Percentiles rank a stretch among this genome's conserved stretches.
phyloP scores from a whole-genome alignment of 441 rosid species.

The Eruca vesicaria region DNA sequence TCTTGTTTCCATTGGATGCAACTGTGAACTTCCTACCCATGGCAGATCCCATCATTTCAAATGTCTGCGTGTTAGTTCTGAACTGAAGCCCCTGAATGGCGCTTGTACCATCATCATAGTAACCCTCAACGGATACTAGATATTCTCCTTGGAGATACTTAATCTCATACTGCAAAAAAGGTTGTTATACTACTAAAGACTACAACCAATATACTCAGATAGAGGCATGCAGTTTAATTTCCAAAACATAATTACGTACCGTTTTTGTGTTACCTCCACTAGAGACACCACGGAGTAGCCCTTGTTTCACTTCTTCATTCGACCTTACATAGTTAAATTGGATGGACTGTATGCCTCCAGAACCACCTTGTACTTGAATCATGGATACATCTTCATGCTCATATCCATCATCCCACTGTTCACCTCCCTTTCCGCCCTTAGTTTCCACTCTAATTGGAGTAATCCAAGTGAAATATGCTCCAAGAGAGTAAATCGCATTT shows the following conservation, averaged over 20 bases:
- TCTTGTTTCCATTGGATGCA: not conserved
- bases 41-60: not conserved
- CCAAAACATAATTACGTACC: not conserved
- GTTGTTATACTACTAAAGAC: no score
- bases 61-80: not conserved
- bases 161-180: not conserved
- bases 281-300: not conserved
- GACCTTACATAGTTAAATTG: not conserved
- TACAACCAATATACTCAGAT: no score
- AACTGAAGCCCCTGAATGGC: not conserved
- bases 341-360: not conserved
- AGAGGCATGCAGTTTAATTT: no score
- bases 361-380: not conserved
- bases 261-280: not conserved
- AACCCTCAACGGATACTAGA: not conserved
- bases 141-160: not conserved
- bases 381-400: not conserved
- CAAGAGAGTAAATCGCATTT: not conserved
- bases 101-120: not conserved
- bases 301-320: not conserved
- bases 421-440: conserved; percentile 11
- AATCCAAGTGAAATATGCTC: conserved; percentile 1
- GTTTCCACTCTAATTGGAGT: not conserved
- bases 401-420: conserved; percentile 5
- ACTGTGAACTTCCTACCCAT: not conserved